phyloP scores from a whole-genome alignment of 306 rosid species.

The Citrullus amarus region DNA sequence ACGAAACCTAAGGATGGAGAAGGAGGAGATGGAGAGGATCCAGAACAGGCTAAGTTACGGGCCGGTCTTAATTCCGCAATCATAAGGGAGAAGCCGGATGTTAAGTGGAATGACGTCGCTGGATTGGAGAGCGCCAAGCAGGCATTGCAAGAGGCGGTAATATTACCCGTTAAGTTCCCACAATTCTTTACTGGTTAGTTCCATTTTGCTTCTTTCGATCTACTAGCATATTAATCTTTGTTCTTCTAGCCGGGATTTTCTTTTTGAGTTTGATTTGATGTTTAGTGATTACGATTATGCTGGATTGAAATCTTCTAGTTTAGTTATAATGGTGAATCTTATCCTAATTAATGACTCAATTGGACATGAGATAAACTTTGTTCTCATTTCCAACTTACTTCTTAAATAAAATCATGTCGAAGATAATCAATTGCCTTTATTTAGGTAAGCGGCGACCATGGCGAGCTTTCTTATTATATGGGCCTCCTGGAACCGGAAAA shows the following conservation, averaged over 20 bases:
- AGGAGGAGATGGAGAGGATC: slow-evolving; percentile 79
- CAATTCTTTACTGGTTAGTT: slow-evolving; percentile 87
- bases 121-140: slow-evolving; percentile 96
- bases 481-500: slow-evolving; percentile 99
- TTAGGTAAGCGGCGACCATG: slow-evolving; percentile 96
- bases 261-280: neutral
- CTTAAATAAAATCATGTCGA: neutral
- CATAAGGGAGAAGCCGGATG: slow-evolving; percentile 82
- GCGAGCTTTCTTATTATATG: slow-evolving; percentile 90
- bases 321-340: neutral
- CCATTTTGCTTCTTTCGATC: slow-evolving; percentile 1
- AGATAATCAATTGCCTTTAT: neutral
- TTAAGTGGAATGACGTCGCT: slow-evolving; percentile 95
- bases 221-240: neutral
- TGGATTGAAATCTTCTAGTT: neutral
- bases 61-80: slow-evolving; percentile 88
- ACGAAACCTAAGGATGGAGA: slow-evolving; percentile 78
- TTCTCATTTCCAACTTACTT: neutral
- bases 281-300: neutral
- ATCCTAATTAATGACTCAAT: neutral
- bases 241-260: neutral
- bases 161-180: slow-evolving; percentile 87
- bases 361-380: neutral
- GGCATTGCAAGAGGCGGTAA: slow-evolving; percentile 91
- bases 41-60: slow-evolving; percentile 77